Percentiles rank a stretch among this genome's conserved stretches.
phyloP scores from a whole-genome alignment of 352 stramenopile genomes.

The Globisporangium spinosum region DNA sequence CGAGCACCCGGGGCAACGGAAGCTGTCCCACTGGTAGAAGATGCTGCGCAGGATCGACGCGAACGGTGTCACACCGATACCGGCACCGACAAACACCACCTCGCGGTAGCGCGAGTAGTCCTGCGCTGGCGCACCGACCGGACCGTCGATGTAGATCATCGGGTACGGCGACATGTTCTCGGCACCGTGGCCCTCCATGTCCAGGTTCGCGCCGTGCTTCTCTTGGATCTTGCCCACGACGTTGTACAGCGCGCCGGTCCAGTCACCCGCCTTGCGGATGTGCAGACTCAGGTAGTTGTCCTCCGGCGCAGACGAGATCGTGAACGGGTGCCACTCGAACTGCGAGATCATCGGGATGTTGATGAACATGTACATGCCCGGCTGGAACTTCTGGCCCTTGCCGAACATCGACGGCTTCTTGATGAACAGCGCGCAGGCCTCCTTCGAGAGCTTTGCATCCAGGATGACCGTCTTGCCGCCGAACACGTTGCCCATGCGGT shows the following conservation, averaged over 20 bases:
- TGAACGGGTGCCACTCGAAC: constrained; percentile 89
- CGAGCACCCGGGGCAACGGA: constrained; percentile 45
- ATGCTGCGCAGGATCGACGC: constrained; percentile 69
- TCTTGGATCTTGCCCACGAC: constrained; percentile 40
- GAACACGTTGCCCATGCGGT: constrained; percentile 54
- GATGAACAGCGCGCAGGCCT: constrained; percentile 63
- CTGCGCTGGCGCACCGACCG: constrained; percentile 53
- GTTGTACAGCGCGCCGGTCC: constrained; percentile 53
- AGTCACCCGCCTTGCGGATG: constrained; percentile 66
- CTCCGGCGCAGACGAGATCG: constrained; percentile 78
- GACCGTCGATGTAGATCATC: constrained; percentile 52
- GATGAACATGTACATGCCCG: constrained; percentile 83
- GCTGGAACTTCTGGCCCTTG: constrained; percentile 46
- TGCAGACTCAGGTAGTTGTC: constrained; percentile 67
- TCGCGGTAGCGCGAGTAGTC: constrained; percentile 58
- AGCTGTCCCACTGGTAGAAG: constrained; percentile 60
- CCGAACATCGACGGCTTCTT: constrained; percentile 51
- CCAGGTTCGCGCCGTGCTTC: constrained; percentile 16
- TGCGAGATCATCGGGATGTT: constrained; percentile 75
- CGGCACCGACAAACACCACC: constrained; percentile 64
- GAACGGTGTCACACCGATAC: constrained; percentile 72
- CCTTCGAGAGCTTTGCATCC: constrained; percentile 44
- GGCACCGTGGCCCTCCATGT: constrained; percentile 30
- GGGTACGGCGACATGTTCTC: constrained; percentile 38
- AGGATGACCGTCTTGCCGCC: constrained; percentile 43